These are phyloP conservation scores for Alternaria brassicicola DNA, from an alignment of 2,329 filamentous ascomycete genomes.

Conservation along the genomic window DNA sequence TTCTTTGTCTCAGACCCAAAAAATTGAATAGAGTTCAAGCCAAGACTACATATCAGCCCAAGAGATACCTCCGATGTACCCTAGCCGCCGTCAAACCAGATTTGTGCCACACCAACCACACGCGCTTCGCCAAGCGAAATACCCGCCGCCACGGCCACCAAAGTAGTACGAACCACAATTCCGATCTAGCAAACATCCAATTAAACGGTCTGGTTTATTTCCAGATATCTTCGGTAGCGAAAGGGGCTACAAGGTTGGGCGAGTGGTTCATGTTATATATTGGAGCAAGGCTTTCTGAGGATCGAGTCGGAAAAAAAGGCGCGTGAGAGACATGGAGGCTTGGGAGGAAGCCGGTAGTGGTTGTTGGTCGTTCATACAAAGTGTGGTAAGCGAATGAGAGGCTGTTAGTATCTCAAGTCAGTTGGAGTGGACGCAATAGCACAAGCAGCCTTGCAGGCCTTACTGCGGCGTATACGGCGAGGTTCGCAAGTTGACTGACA, in stretches of 20 bases:
- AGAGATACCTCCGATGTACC: not conserved
- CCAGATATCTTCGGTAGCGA: not conserved
- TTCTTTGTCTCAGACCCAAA: not conserved
- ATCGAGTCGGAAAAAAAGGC: too few relatives aligned
- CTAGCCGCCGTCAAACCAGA: not conserved
- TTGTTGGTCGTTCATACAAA: not conserved
- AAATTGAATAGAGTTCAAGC: not conserved
- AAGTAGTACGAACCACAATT: conserved; percentile 11
- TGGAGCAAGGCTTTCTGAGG: not conserved
- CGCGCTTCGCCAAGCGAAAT: conserved; percentile 20
- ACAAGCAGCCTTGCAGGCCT: not conserved
- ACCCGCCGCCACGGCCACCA: conserved; percentile 22
- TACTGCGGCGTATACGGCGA: not conserved
- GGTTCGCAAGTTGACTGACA: not conserved
- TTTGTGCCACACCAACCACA: not conserved
- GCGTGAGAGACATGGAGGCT: not conserved
- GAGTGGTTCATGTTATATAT: not conserved
- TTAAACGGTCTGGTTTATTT: not conserved
- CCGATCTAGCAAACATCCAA: not conserved
- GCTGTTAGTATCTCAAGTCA: not conserved
- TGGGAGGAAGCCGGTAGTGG: not conserved
- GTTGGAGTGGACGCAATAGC: not conserved
- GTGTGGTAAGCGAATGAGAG: not conserved
- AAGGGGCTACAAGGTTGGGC: not conserved
- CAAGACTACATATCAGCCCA: not conserved